Conservation (phyloP, 1,284 basidiomycete genomes). For the Taiwanofungus camphoratus region DNA sequence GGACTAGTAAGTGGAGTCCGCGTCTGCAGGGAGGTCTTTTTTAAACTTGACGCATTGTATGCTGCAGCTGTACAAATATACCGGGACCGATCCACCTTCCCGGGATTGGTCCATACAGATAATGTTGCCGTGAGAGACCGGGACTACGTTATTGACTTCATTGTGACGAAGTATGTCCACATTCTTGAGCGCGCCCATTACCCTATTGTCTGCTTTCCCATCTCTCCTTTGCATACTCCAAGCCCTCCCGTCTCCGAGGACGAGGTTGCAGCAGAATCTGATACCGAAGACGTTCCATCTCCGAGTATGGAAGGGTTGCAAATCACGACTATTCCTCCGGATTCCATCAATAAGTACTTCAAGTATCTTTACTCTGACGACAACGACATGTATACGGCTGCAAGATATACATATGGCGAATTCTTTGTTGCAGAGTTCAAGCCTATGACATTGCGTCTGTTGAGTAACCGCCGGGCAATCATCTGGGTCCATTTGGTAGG, state of each 20-base stretch:
- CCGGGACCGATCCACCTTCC: slow-evolving; percentile 19
- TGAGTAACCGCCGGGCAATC: slow-evolving; percentile 13
- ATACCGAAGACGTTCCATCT: too few species aligned
- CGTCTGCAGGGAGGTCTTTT: not conserved
- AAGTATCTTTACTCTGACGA: not conserved
- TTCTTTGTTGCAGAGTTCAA: slow-evolving; percentile 9
- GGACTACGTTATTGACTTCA: slow-evolving; percentile 19
- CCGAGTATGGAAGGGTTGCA: too few species aligned
- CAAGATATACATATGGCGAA: slow-evolving; percentile 2
- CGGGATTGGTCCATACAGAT: slow-evolving; percentile 6
- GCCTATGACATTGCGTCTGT: slow-evolving; percentile 11
- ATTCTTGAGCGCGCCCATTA: slow-evolving; percentile 21
- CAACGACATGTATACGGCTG: not conserved
- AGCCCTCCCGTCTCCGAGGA: not conserved
- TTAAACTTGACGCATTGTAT: not conserved
- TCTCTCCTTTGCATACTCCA: not conserved
- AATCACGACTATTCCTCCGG: too few species aligned
- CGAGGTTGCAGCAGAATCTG: too few species aligned
- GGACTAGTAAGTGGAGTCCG: slow-evolving; percentile 18
- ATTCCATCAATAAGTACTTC: not conserved
- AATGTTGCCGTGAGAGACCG: slow-evolving; percentile 11
- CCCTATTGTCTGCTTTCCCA: slow-evolving; percentile 18
- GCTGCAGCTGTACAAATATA: slow-evolving; percentile 23
- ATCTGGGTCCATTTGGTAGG: slow-evolving; percentile 11
- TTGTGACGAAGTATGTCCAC: slow-evolving; percentile 23